Percentiles rank a stretch among this genome's conserved stretches.
Conservation (phyloP, 192 early-diverging fungal species). For the Dimargaris verticillata region DNA sequence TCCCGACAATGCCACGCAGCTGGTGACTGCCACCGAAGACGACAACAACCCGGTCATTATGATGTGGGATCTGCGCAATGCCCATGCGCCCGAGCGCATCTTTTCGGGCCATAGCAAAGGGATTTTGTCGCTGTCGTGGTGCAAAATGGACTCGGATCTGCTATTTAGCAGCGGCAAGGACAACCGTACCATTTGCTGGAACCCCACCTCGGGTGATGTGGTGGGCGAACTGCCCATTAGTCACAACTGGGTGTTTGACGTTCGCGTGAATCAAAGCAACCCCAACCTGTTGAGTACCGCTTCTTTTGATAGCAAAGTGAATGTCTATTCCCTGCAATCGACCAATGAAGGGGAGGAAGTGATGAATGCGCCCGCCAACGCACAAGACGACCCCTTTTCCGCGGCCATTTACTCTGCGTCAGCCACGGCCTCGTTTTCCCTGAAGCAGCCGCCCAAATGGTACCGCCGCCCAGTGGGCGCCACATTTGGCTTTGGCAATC, state of each 20-base stretch:
- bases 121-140: conserved; percentile 86
- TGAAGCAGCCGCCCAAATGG: conserved; percentile 89
- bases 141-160: conserved; percentile 80
- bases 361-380: conserved; percentile 3
- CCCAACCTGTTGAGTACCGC: conserved; percentile 78
- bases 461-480: conserved; percentile 72
- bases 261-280: conserved; percentile 87
- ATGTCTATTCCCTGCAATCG: conserved; percentile 61
- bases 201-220: conserved; percentile 60
- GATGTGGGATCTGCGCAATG: conserved; percentile 93
- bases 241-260: conserved; percentile 91
- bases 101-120: conserved; percentile 81
- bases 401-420: conserved; percentile 19
- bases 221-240: conserved; percentile 78
- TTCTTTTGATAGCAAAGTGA: conserved; percentile 87
- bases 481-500: conserved; percentile 79
- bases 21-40: conserved; percentile 83
- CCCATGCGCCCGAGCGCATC: conserved; percentile 73
- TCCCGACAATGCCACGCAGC: conserved; percentile 84
- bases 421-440: conserved; percentile 31
- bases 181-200: conserved; percentile 86
- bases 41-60: conserved; percentile 74
- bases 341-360: conserved; percentile 20
- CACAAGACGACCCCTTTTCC: conserved; percentile 61
- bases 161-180: conserved; percentile 92